These are phyloP conservation scores for Yamadazyma epiphylla DNA, from an alignment of 1,139 yeast species.

Conservation along the genomic window DNA sequence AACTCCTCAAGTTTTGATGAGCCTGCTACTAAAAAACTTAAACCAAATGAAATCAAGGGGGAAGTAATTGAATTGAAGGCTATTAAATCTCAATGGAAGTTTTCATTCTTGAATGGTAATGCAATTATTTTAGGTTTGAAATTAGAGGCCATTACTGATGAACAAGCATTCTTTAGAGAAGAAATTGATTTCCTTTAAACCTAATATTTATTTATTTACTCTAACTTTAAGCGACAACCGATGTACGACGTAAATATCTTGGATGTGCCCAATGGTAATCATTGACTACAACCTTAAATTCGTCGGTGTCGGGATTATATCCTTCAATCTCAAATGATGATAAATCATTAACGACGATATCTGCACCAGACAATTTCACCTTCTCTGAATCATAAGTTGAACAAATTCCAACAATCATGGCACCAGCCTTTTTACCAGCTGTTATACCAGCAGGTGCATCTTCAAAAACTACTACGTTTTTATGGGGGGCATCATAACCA, in stretches of 20 bases:
- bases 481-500: slow-evolving; percentile 41
- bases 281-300: slow-evolving; percentile 37
- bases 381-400: slow-evolving; percentile 66
- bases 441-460: slow-evolving; percentile 83
- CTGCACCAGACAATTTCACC: slow-evolving; percentile 70
- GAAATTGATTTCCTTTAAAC: slow-evolving; percentile 6
- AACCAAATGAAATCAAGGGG: slow-evolving; percentile 21
- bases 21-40: neutral
- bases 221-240: slow-evolving; percentile 3
- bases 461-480: slow-evolving; percentile 66
- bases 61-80: slow-evolving; percentile 34
- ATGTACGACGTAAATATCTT: slow-evolving; percentile 23
- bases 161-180: slow-evolving; percentile 6
- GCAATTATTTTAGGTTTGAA: slow-evolving; percentile 10
- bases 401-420: slow-evolving; percentile 73
- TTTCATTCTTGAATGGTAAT: slow-evolving; percentile 7
- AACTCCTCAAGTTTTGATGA: neutral
- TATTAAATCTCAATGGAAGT: slow-evolving; percentile 30
- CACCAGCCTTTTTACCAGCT: slow-evolving; percentile 81
- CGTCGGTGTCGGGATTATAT: slow-evolving; percentile 39
- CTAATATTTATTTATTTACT: slow-evolving; percentile 9
- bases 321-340: slow-evolving; percentile 38
- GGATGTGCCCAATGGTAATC: slow-evolving; percentile 42
- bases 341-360: slow-evolving; percentile 69
- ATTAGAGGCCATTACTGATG: slow-evolving; percentile 10